Conservation (phyloP, 495 filamentous ascomycete genomes). For the Tuber borchii region DNA sequence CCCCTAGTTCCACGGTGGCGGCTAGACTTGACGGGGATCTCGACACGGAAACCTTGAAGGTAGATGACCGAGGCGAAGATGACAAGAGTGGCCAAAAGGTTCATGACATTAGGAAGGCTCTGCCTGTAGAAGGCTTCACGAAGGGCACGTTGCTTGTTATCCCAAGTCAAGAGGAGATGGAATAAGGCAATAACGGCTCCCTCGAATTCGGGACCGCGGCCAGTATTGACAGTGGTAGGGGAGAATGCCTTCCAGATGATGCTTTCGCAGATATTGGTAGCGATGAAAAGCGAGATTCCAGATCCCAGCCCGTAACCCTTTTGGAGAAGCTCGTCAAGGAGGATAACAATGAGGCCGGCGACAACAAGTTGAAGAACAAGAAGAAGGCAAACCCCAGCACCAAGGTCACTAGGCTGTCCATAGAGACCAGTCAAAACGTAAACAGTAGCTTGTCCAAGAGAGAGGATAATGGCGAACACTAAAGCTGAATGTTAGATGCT, state of each 20-base stretch:
- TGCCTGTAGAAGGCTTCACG: conserved; percentile 98
- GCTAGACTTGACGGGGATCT: conserved; percentile 99
- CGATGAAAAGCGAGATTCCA: conserved; percentile 99
- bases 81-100: conserved; percentile 82
- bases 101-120: conserved; percentile 99
- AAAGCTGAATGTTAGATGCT: conserved; percentile 10
- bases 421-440: conserved; percentile 98
- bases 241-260: conserved; percentile 99
- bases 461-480: conserved; percentile 92
- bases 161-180: conserved; percentile 96
- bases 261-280: conserved; percentile 99
- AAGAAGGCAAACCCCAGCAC: conserved; percentile 94
- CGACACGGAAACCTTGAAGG: conserved; percentile 98
- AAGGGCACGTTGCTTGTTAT: conserved; percentile 94
- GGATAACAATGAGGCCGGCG: conserved; percentile 95
- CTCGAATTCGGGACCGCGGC: conserved; percentile 97
- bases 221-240: conserved; percentile 98
- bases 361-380: conserved; percentile 94
- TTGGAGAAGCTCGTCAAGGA: conserved; percentile 97
- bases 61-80: conserved; percentile 99
- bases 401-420: conserved; percentile 89
- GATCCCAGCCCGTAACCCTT: conserved; percentile 98
- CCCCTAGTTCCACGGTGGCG: conserved; percentile 97
- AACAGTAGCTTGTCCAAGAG: conserved; percentile 92
- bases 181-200: conserved; percentile 97